Conservation (phyloP, 306 rosid genomes). For the Delonix regia region DNA sequence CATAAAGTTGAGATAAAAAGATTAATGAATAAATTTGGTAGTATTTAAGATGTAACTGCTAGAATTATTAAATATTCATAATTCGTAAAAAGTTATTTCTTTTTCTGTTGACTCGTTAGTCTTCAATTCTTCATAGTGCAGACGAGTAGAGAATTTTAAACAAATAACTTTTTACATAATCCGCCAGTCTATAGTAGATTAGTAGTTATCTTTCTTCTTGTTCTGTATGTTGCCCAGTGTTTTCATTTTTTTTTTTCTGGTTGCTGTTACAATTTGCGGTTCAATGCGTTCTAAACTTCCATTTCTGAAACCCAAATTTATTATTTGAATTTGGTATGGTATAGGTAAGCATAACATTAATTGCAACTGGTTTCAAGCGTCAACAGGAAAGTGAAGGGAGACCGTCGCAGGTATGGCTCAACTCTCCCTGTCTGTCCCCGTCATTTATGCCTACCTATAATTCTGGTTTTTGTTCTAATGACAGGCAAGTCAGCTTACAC, state of each 20-base stretch:
- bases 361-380: slow-evolving; percentile 94
- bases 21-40: neutral
- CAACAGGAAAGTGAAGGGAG: slow-evolving; percentile 79
- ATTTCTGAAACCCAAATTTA: neutral
- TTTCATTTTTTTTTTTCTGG: no score
- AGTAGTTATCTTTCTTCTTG: neutral
- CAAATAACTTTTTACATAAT: neutral
- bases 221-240: neutral
- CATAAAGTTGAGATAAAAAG: neutral
- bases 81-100: neutral
- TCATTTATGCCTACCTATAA: neutral
- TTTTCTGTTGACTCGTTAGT: neutral
- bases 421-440: neutral
- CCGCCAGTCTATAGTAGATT: neutral
- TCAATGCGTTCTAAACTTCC: slow-evolving; percentile 11
- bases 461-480: slow-evolving; percentile 12
- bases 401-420: slow-evolving; percentile 60
- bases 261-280: neutral
- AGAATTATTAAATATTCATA: neutral
- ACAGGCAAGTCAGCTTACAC: slow-evolving; percentile 66
- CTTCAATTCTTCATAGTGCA: neutral
- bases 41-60: neutral
- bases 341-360: slow-evolving; percentile 87
- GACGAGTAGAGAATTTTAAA: neutral
- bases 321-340: slow-evolving; percentile 34